phyloP scores from a whole-genome alignment of 2,329 filamentous ascomycete genomes.

The Coniochaeta sp. region DNA sequence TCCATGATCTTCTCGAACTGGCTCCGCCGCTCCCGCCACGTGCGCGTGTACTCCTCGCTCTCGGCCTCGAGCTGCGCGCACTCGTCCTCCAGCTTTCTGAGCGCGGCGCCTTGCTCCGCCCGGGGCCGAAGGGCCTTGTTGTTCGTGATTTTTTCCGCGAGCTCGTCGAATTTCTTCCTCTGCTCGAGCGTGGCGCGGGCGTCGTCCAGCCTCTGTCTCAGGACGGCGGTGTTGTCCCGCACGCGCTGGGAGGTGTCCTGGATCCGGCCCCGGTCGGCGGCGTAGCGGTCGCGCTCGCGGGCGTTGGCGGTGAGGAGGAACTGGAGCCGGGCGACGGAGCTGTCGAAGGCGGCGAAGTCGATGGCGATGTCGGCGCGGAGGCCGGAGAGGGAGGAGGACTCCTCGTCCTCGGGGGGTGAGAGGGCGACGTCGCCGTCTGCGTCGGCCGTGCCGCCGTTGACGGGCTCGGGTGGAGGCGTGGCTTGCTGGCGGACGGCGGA shows the following conservation, averaged over 20 bases:
- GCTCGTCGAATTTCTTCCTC: conserved; percentile 79
- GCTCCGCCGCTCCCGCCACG: conserved; percentile 77
- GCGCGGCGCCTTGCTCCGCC: conserved; percentile 72
- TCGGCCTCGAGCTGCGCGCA: conserved; percentile 82
- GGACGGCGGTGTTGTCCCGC: conserved; percentile 62
- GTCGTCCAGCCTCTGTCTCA: conserved; percentile 69
- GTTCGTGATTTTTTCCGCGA: conserved; percentile 79
- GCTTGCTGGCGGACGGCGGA: conserved; percentile 43
- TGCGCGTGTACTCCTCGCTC: conserved; percentile 71
- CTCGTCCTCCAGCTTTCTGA: conserved; percentile 80
- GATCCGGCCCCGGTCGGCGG: conserved; percentile 72
- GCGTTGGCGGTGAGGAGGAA: conserved; percentile 79
- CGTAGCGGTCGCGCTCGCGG: conserved; percentile 77
- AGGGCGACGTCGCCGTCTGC: conserved; percentile 3
- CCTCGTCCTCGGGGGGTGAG: conserved; percentile 11
- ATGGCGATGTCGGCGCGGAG: conserved; percentile 79
- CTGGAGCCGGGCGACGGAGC: conserved; percentile 79
- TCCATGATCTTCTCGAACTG: conserved; percentile 87
- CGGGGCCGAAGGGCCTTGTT: conserved; percentile 73
- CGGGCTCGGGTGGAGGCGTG: conserved; percentile 58
- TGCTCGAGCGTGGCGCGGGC: conserved; percentile 69
- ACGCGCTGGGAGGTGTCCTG: conserved; percentile 71
- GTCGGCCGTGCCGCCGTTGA: conserved; percentile 31
- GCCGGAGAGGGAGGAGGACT: conserved; percentile 50
- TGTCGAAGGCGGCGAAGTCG: conserved; percentile 85